phyloP scores from a whole-genome alignment of 2,329 filamentous ascomycete genomes.

The Claviceps citrina region DNA sequence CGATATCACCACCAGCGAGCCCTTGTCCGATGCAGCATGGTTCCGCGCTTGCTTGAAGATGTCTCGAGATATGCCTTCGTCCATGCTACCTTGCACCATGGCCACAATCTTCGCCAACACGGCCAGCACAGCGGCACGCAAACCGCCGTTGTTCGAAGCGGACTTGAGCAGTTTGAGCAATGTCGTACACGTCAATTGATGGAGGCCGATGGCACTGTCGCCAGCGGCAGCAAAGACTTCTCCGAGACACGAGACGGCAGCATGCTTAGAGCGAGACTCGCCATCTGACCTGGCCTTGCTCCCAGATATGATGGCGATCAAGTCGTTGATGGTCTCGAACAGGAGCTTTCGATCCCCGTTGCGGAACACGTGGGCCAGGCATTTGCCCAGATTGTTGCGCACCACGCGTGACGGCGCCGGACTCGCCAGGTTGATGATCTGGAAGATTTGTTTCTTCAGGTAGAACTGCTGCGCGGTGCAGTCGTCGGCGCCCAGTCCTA shows the following conservation, averaged over 20 bases:
- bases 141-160: conserved; percentile 63
- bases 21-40: conserved; percentile 65
- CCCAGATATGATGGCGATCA: conserved; percentile 55
- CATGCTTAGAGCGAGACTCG: conserved; percentile 69
- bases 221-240: conserved; percentile 84
- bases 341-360: conserved; percentile 82
- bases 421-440: conserved; percentile 73
- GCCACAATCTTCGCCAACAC: conserved; percentile 60
- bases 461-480: conserved; percentile 80
- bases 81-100: conserved; percentile 62
- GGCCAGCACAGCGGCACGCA: conserved; percentile 63
- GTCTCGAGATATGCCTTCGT: conserved; percentile 74
- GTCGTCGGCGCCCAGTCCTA: conserved; percentile 57
- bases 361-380: conserved; percentile 66
- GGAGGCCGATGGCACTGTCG: conserved; percentile 77
- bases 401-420: conserved; percentile 78
- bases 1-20: conserved; percentile 60
- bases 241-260: conserved; percentile 72
- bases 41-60: conserved; percentile 84
- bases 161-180: conserved; percentile 68
- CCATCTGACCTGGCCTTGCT: conserved; percentile 62
- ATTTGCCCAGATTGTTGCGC: conserved; percentile 74
- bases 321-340: conserved; percentile 87
- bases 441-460: conserved; percentile 86
- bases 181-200: conserved; percentile 55